These are phyloP conservation scores for Hypoxylon trugodes DNA, from an alignment of 495 filamentous ascomycete species.

Conservation along the genomic window DNA sequence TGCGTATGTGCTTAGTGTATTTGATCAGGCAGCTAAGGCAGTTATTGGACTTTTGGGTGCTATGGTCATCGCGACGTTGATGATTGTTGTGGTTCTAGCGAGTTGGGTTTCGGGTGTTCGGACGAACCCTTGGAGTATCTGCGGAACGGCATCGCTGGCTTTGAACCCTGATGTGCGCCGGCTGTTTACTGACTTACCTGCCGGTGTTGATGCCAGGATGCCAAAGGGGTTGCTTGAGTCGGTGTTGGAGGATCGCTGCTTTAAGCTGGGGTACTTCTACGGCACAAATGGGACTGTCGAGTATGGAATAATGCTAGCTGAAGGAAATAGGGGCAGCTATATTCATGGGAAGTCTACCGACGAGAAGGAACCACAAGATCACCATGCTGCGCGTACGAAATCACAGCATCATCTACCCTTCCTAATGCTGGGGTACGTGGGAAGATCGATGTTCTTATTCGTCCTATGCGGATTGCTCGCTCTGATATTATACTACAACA, in stretches of 20 bases:
- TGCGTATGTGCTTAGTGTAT: constrained; percentile 48
- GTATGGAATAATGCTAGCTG: constrained; percentile 47
- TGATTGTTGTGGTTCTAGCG: constrained; percentile 36
- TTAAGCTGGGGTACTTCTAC: constrained; percentile 48
- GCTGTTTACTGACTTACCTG: constrained; percentile 35
- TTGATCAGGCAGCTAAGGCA: constrained; percentile 40
- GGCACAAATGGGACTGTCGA: constrained; percentile 39
- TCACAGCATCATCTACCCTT: constrained; percentile 44
- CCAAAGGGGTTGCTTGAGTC: constrained; percentile 33
- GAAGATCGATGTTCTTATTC: constrained; percentile 42
- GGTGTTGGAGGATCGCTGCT: constrained; percentile 40
- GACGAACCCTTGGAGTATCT: constrained; percentile 54
- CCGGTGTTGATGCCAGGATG: constrained; percentile 32
- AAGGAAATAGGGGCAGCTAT: neutral
- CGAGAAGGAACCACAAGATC: constrained; percentile 23
- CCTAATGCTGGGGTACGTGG: constrained; percentile 44
- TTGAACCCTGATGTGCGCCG: constrained; percentile 43
- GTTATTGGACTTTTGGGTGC: constrained; percentile 35
- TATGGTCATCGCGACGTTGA: constrained; percentile 41
- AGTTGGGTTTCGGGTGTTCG: constrained; percentile 48
- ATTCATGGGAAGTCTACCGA: neutral
- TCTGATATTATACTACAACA: constrained; percentile 55
- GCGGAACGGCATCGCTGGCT: constrained; percentile 47
- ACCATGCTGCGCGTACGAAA: constrained; percentile 15
- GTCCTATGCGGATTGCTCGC: constrained; percentile 48